Percentiles rank a stretch among this genome's conserved stretches.
phyloP scores from a whole-genome alignment of 257 asterid genomes.

The Solanum virginianum region DNA sequence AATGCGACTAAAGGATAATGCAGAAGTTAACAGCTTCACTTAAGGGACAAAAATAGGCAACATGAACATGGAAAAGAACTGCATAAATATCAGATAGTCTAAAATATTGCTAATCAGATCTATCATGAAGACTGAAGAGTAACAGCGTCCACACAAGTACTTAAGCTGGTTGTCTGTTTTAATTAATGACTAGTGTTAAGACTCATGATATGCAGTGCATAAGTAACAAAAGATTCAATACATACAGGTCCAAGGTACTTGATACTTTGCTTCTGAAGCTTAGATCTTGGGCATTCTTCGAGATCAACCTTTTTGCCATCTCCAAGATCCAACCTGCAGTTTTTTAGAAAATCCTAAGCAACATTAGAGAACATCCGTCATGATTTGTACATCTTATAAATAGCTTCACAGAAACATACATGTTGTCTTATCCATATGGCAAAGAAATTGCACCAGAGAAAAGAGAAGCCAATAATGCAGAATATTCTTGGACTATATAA shows the following conservation, averaged over 20 bases:
- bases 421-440: background rate
- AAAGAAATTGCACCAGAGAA: background rate
- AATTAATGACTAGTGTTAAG: background rate
- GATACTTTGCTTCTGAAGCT: slow-evolving; percentile 83
- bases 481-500: background rate
- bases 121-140: background rate
- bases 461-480: background rate
- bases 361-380: background rate
- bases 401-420: background rate
- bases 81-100: background rate
- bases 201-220: background rate
- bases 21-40: background rate
- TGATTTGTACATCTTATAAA: background rate
- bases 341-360: background rate
- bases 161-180: background rate
- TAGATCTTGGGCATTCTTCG: slow-evolving; percentile 62
- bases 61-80: background rate
- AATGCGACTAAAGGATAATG: background rate
- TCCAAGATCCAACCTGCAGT: slow-evolving; percentile 89
- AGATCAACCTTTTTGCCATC: slow-evolving; percentile 85
- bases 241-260: slow-evolving; percentile 93
- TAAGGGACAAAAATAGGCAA: background rate
- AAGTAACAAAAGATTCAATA: slow-evolving; percentile 3
- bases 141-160: background rate
- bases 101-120: background rate